Base-by-base conservation (phyloP, 1,139 yeast genomes). In the Candida buenavistaensis region DNA sequence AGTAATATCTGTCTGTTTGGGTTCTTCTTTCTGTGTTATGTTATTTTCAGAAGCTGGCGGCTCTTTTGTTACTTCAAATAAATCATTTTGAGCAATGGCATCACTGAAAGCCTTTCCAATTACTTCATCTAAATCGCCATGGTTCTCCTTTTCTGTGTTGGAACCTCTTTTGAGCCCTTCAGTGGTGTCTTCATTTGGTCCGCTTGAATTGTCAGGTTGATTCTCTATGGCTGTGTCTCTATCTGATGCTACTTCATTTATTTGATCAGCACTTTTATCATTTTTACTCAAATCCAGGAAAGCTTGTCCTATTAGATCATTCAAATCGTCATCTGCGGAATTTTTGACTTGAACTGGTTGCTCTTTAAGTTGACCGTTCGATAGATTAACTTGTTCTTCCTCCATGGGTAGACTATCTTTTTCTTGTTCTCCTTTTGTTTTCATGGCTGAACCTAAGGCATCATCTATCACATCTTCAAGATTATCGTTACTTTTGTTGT, bases 301-400 rank as follows among this genome's bases (percentile, higher is more conserved):
- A 3, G 59, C 58, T 33, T 47, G 44, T 3, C 58, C 57, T 14
- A 55, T 55, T 7, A 58, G 58, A 27, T 50, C 52, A 14, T 52
- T 48, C 13, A 54, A 40, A 23, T 45, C 46, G 9, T 33, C 35
- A 16, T 41, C 43, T 4, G 16, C 21, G n/a, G 26, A 16, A 19
- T 28, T 22, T 14, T 24, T 8, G 6, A 10, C 16, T 4, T 24
- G 15, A 13, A 9, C 15, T 28, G n/a, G 29, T 5, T 6, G n/a
- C 1, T 14, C 13, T n/a, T 17, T 11, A 3, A 13, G 12, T 11
- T 20, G n/a, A n/a, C n/a, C n/a, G n/a, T n/a, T n/a, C n/a, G n/a
- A n/a, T n/a, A n/a, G n/a, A n/a, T n/a, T n/a, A n/a, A n/a, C n/a
- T 5, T 17, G 19, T 17, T 5, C 7, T 6, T 17, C 7, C 19